phyloP scores from a whole-genome alignment of 306 rosid genomes.

The Castanopsis chinensis region DNA sequence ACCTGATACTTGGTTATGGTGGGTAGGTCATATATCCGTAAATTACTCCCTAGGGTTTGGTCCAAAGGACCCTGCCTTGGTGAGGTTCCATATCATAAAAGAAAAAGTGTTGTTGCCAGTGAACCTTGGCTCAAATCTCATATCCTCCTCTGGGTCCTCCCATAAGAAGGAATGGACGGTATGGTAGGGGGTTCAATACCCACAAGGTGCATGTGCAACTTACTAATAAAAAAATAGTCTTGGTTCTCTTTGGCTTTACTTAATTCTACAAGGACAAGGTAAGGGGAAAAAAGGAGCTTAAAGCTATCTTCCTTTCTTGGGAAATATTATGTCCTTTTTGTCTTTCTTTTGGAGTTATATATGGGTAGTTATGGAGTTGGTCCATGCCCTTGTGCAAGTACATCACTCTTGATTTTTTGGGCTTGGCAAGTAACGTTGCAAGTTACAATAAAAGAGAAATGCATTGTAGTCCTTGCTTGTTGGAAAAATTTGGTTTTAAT shows the following conservation, averaged over 20 bases:
- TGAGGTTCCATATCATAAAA: too few species aligned
- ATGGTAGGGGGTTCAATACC: too few species aligned
- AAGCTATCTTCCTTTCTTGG: not conserved
- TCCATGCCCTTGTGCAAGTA: not conserved
- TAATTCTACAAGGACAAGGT: not conserved
- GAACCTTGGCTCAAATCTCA: too few species aligned
- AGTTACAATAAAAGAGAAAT: not conserved
- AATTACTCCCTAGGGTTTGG: too few species aligned
- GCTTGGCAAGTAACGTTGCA: not conserved
- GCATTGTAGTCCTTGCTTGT: not conserved
- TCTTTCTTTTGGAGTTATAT: not conserved
- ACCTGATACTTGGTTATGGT: too few species aligned
- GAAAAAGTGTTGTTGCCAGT: not conserved
- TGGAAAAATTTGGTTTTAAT: constrained; percentile 11
- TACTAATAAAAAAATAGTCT: not conserved
- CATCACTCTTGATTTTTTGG: not conserved
- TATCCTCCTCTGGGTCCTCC: too few species aligned
- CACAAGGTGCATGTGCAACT: too few species aligned
- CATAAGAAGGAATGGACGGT: too few species aligned
- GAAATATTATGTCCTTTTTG: not conserved
- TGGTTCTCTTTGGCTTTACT: not conserved
- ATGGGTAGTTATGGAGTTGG: not conserved
- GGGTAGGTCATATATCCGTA: too few species aligned
- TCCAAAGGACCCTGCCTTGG: too few species aligned
- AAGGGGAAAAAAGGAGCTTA: not conserved